Percentiles rank a stretch among this genome's conserved stretches.
Conservation (phyloP, 2,329 filamentous ascomycete species). For the Pyrenophora teres region DNA sequence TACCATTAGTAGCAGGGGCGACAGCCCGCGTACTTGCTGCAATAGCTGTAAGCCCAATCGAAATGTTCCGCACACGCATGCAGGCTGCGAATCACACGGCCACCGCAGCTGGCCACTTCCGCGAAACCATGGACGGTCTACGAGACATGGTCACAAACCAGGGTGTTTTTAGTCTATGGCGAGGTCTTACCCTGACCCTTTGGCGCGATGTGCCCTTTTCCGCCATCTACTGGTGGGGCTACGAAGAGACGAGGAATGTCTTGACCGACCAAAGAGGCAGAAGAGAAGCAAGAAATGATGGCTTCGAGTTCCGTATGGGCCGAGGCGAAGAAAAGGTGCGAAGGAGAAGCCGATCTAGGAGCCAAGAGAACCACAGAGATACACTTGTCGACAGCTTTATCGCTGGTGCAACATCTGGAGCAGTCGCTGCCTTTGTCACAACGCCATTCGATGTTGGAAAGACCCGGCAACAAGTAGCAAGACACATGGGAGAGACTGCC, state of each 20-base stretch:
- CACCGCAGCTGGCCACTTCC: slow-evolving; percentile 68
- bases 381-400: slow-evolving; percentile 90
- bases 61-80: slow-evolving; percentile 91
- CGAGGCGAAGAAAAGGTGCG: slow-evolving; percentile 38
- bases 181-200: slow-evolving; percentile 84
- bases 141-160: slow-evolving; percentile 76
- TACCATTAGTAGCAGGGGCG: slow-evolving; percentile 80
- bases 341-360: slow-evolving; percentile 58
- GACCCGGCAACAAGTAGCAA: slow-evolving; percentile 85
- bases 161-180: slow-evolving; percentile 85
- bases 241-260: slow-evolving; percentile 77
- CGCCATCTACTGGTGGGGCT: slow-evolving; percentile 97
- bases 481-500: slow-evolving; percentile 57
- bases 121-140: slow-evolving; percentile 76
- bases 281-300: slow-evolving; percentile 46
- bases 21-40: slow-evolving; percentile 80
- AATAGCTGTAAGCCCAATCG: slow-evolving; percentile 82
- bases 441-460: slow-evolving; percentile 98
- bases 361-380: slow-evolving; percentile 70
- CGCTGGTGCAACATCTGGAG: slow-evolving; percentile 81
- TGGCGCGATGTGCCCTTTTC: slow-evolving; percentile 99
- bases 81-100: slow-evolving; percentile 67
- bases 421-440: slow-evolving; percentile 83
- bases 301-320: slow-evolving; percentile 41
- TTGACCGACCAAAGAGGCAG: slow-evolving; percentile 70